Conservation (phyloP, 441 rosid species). For the Arabidopsis lyrata region DNA sequence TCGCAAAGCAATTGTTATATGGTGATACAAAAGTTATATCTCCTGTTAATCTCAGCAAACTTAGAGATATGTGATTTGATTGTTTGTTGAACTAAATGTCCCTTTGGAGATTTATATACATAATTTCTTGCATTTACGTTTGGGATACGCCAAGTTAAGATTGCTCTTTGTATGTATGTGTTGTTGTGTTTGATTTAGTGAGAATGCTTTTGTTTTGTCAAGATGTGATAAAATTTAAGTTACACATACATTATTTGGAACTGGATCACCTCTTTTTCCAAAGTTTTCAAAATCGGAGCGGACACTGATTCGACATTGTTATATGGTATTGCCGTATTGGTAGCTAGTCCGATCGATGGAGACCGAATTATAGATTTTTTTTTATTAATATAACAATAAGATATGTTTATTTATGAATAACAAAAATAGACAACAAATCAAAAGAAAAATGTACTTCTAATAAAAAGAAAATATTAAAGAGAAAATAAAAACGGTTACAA, state of each 20-base stretch:
- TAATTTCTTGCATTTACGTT: slow-evolving; percentile 10
- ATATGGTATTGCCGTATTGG: no score
- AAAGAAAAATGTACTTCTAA: no score
- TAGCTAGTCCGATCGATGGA: no score
- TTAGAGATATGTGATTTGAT: slow-evolving; percentile 56
- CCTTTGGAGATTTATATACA: neutral
- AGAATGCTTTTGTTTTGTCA: slow-evolving; percentile 31
- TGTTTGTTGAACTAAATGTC: slow-evolving; percentile 28
- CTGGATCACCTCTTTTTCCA: no score
- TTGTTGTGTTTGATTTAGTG: neutral
- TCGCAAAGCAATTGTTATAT: slow-evolving; percentile 73
- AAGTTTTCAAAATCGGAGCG: no score
- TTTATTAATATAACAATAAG: no score
- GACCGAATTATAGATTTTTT: no score
- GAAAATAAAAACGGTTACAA: no score
- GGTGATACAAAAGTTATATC: slow-evolving; percentile 65
- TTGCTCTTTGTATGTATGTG: slow-evolving; percentile 12
- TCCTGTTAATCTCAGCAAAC: slow-evolving; percentile 80
- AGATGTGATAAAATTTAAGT: neutral
- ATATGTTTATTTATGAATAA: no score
- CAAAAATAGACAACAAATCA: no score
- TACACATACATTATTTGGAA: neutral
- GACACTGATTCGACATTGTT: no score
- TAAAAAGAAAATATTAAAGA: no score
- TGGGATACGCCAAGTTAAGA: slow-evolving; percentile 15